Evolutionary conservation across 2,329 filamentous ascomycete genomes (phyloP).

Genomic region (Fusarium acutatum): DNA sequence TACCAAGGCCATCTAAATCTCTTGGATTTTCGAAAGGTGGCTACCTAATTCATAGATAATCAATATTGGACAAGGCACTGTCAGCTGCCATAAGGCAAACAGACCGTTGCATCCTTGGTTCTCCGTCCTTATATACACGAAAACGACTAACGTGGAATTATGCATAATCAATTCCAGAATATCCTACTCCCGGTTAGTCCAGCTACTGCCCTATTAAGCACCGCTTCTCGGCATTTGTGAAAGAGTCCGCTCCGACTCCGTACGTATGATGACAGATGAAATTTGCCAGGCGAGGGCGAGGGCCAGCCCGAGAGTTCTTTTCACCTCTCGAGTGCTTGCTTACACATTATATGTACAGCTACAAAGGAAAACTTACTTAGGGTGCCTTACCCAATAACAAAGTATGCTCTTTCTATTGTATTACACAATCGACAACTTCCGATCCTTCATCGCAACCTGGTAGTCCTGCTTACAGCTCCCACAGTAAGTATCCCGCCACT

Average conservation of each 20-base stretch:
- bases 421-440: conserved; percentile 38
- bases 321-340: conserved; percentile 1
- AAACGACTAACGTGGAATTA: not conserved
- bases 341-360: not conserved
- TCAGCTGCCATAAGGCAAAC: not conserved
- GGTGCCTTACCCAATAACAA: not conserved
- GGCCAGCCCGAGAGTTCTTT: conserved; percentile 4
- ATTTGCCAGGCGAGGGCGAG: not conserved
- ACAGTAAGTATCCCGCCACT: conserved; percentile 64
- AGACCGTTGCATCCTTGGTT: not conserved
- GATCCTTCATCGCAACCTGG: conserved; percentile 44
- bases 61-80: not conserved
- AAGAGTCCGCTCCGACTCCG: not conserved
- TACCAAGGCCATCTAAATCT: not conserved
- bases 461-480: conserved; percentile 63
- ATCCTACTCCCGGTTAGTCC: not conserved
- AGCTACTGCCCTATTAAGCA: not conserved
- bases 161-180: conserved; percentile 22
- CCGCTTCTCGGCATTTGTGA: not conserved
- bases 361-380: not conserved
- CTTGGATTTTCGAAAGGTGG: not conserved
- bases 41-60: not conserved
- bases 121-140: not conserved
- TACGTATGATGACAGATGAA: not conserved
- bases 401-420: not conserved